Evolutionary conservation across 257 asterid species (phyloP).

Genomic region (Schizonepeta tenuifolia): DNA sequence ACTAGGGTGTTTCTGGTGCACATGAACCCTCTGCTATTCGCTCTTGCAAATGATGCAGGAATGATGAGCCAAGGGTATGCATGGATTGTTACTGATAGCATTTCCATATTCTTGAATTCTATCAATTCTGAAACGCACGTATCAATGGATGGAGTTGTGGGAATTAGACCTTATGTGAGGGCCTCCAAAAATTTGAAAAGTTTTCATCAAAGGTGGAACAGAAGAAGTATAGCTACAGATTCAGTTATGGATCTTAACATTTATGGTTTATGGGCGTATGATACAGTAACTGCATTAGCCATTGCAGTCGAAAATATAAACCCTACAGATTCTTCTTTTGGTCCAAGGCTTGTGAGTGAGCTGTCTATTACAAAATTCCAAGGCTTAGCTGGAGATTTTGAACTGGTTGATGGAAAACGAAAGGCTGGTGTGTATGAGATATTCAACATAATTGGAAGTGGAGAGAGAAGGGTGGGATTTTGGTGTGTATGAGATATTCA

Average conservation of each 20-base stretch:
- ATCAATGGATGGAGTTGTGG: no score
- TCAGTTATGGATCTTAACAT: slow-evolving; percentile 38
- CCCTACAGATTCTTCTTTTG: slow-evolving; percentile 26
- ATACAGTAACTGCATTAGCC: slow-evolving; percentile 54
- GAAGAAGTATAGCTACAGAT: slow-evolving; percentile 10
- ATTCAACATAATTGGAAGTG: slow-evolving; percentile 50
- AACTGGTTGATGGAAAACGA: slow-evolving; percentile 39
- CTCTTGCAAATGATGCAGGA: no score
- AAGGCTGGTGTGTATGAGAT: slow-evolving; percentile 41
- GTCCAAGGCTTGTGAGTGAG: slow-evolving; percentile 38
- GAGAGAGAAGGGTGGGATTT: slow-evolving; percentile 48
- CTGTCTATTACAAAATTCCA: slow-evolving; percentile 36
- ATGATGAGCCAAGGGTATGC: no score
- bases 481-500: slow-evolving; percentile 45
- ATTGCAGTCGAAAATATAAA: slow-evolving; percentile 49
- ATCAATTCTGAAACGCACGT: no score
- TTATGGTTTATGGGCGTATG: slow-evolving; percentile 67
- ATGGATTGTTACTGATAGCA: no score
- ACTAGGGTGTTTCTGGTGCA: no score
- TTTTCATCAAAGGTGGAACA: no score
- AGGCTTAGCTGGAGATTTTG: slow-evolving; percentile 53
- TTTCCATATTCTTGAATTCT: no score
- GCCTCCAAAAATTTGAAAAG: no score
- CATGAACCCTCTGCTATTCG: no score
- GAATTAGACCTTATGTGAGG: no score